phyloP scores from a whole-genome alignment of 306 rosid genomes.

The Cyclanthera cordifolia region DNA sequence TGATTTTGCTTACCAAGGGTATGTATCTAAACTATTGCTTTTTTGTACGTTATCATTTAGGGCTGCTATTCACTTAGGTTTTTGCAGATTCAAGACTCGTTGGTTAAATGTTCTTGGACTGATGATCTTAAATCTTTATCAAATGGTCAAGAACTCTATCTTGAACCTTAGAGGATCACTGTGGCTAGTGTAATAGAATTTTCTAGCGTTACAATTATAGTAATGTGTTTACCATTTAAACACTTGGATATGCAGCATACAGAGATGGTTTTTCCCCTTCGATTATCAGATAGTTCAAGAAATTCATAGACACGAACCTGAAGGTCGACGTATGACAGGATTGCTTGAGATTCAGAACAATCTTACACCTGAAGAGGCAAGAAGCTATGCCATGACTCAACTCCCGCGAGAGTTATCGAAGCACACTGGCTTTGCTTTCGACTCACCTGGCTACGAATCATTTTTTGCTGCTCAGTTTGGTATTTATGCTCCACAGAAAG shows the following conservation, averaged over 20 bases:
- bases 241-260: conserved; percentile 47
- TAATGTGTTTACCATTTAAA: too few relatives aligned
- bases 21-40: conserved; percentile 23
- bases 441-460: conserved; percentile 89
- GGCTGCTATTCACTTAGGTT: too few relatives aligned
- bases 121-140: too few relatives aligned
- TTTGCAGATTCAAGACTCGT: too few relatives aligned
- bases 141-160: too few relatives aligned
- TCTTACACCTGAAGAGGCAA: conserved; percentile 57
- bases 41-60: too few relatives aligned
- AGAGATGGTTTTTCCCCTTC: conserved; percentile 89
- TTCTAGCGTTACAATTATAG: too few relatives aligned
- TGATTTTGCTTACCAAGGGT: conserved; percentile 87
- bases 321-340: conserved; percentile 40
- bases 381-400: conserved; percentile 71
- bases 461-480: conserved; percentile 84
- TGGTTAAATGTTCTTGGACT: neutral
- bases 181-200: too few relatives aligned
- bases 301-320: conserved; percentile 61
- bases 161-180: too few relatives aligned
- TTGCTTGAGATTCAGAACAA: conserved; percentile 50
- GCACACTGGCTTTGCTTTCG: conserved; percentile 93
- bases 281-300: conserved; percentile 92
- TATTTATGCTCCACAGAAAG: conserved; percentile 63
- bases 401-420: conserved; percentile 69